Evolutionary conservation across 345 rosid genomes (phyloP).

Genomic region (Gossypium longicalyx): DNA sequence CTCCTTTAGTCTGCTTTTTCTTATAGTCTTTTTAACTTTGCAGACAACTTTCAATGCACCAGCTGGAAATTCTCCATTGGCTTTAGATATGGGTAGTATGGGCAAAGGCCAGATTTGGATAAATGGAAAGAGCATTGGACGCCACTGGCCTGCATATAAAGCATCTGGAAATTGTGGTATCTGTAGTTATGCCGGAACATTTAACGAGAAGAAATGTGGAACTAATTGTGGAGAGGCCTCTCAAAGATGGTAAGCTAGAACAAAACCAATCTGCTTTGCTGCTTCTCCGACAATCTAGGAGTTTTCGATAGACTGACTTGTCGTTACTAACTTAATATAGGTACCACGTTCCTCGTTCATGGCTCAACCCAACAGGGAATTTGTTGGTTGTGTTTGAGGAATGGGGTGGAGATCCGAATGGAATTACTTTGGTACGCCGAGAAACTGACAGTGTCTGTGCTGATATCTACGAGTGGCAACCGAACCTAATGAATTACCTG

Average conservation of each 20-base stretch:
- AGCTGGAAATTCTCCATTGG: conserved; percentile 74
- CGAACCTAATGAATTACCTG: conserved; percentile 72
- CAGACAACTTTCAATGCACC: conserved; percentile 92
- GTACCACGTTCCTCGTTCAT: conserved; percentile 90
- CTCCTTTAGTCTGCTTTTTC: neutral
- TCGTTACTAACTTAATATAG: conserved; percentile 29
- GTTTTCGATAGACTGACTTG: conserved; percentile 4
- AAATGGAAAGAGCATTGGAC: conserved; percentile 84
- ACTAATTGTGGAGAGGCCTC: conserved; percentile 91
- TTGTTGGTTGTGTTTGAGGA: conserved; percentile 93
- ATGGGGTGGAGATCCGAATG: conserved; percentile 96
- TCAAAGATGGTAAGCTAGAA: conserved; percentile 66
- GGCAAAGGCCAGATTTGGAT: conserved; percentile 99
- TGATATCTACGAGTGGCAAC: conserved; percentile 93
- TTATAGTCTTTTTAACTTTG: conserved; percentile 18
- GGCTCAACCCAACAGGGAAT: conserved; percentile 88
- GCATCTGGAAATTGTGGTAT: conserved; percentile 65
- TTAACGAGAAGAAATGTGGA: conserved; percentile 67
- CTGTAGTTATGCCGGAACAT: conserved; percentile 75
- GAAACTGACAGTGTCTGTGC: conserved; percentile 83
- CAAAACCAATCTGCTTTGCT: neutral
- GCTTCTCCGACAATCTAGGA: neutral
- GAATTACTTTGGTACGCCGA: conserved; percentile 75
- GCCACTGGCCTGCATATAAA: conserved; percentile 92
- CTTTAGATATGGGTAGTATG: conserved; percentile 90